phyloP scores from a whole-genome alignment of 495 filamentous ascomycete genomes.

The Hypoxylon trugodes region DNA sequence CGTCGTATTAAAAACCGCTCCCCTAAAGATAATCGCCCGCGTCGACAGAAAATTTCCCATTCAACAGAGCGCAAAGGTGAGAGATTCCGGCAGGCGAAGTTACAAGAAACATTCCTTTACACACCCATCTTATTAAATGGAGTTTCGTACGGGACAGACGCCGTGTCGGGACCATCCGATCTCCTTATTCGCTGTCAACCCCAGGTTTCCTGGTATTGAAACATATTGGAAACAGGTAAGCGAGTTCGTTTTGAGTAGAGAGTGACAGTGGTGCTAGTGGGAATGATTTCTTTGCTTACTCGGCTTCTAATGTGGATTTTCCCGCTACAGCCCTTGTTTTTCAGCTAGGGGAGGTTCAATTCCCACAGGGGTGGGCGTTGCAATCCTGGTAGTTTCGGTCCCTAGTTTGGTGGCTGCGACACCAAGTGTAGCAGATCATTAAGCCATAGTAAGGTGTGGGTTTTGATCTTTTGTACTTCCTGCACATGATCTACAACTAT shows the following conservation, averaged over 20 bases:
- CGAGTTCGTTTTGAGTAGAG: constrained; percentile 28
- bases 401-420: constrained; percentile 16
- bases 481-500: constrained; percentile 8
- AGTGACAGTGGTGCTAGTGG: constrained; percentile 11
- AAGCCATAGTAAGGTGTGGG: constrained; percentile 3
- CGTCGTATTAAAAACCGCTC: neutral
- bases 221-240: constrained; percentile 30
- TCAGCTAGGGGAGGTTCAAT: neutral
- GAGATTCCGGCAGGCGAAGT: neutral
- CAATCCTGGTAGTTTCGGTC: neutral
- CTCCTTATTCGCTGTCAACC: constrained; percentile 22
- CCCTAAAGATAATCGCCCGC: neutral
- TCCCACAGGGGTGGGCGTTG: constrained; percentile 1
- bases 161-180: neutral
- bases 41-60: neutral
- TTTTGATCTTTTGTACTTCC: constrained; percentile 12
- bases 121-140: neutral
- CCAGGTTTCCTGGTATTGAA: constrained; percentile 26
- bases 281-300: neutral
- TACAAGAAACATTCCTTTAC: constrained; percentile 9
- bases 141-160: constrained; percentile 14
- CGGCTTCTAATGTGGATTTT: neutral
- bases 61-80: neutral
- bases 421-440: constrained; percentile 15
- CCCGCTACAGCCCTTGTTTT: neutral